These are phyloP conservation scores for Xanthoconium purpureum DNA, from an alignment of 768 basidiomycete species.

Conservation along the genomic window DNA sequence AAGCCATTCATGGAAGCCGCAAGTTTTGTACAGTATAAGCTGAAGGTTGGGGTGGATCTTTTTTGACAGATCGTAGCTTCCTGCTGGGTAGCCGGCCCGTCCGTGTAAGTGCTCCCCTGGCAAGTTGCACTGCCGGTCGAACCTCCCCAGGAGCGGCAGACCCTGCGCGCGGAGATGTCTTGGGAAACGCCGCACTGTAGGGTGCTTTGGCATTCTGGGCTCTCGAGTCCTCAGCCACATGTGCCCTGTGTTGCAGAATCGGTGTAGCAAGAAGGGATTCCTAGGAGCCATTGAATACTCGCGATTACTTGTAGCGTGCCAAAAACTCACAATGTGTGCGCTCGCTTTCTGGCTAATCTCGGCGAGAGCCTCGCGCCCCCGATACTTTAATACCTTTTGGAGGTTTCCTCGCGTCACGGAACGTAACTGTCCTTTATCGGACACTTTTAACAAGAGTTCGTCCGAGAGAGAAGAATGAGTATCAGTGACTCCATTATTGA, in stretches of 20 bases:
- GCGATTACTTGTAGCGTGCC: not conserved
- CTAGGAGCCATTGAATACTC: conserved; percentile 35
- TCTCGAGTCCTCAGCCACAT: conserved; percentile 35
- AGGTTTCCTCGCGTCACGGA: conserved; percentile 72
- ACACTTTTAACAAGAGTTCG: conserved; percentile 42
- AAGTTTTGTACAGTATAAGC: conserved; percentile 22
- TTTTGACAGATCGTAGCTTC: conserved; percentile 12
- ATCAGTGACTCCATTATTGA: conserved; percentile 49
- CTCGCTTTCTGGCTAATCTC: conserved; percentile 56
- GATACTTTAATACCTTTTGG: conserved; percentile 66
- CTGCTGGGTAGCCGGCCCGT: conserved; percentile 23
- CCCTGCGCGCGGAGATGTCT: conserved; percentile 42
- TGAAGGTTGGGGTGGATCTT: conserved; percentile 7
- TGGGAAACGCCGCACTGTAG: conserved; percentile 24
- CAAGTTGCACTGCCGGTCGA: conserved; percentile 51
- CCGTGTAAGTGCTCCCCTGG: conserved; percentile 50
- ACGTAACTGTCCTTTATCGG: conserved; percentile 47
- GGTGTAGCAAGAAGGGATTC: conserved; percentile 69
- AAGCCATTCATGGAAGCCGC: conserved; percentile 16
- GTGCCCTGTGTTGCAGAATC: conserved; percentile 44
- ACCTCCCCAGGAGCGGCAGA: conserved; percentile 57
- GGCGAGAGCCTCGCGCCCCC: conserved; percentile 42
- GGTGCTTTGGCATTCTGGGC: conserved; percentile 25
- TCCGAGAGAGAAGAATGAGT: conserved; percentile 45
- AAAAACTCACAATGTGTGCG: conserved; percentile 59